These are phyloP conservation scores for Calocera viscosa DNA, from an alignment of 768 basidiomycete genomes.

Conservation along the genomic window DNA sequence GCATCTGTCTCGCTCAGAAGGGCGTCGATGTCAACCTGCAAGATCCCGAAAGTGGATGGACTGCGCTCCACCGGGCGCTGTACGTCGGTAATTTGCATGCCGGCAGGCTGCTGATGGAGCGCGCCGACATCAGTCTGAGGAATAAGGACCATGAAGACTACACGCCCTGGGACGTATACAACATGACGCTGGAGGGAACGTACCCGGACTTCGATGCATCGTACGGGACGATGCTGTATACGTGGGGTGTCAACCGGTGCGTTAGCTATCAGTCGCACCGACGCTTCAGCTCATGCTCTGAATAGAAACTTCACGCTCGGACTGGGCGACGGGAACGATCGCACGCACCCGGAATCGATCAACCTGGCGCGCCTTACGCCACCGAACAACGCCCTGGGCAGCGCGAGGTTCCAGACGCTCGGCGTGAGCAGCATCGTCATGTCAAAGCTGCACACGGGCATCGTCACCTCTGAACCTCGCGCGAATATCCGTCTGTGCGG, in stretches of 20 bases:
- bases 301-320: slow-evolving; percentile 79
- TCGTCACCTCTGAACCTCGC: slow-evolving; percentile 59
- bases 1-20: slow-evolving; percentile 62
- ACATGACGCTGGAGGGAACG: slow-evolving; percentile 70
- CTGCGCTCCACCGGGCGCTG: slow-evolving; percentile 74
- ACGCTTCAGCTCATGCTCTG: background rate
- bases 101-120: slow-evolving; percentile 59
- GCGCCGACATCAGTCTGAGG: slow-evolving; percentile 54
- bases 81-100: slow-evolving; percentile 65
- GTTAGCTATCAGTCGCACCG: background rate
- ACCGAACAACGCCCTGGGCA: slow-evolving; percentile 22
- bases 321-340: slow-evolving; percentile 64
- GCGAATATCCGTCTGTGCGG: slow-evolving; percentile 78
- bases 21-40: slow-evolving; percentile 62
- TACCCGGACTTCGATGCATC: slow-evolving; percentile 36
- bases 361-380: slow-evolving; percentile 28
- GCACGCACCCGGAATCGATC: slow-evolving; percentile 66
- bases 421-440: slow-evolving; percentile 57
- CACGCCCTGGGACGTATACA: slow-evolving; percentile 86
- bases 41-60: slow-evolving; percentile 84
- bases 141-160: slow-evolving; percentile 80
- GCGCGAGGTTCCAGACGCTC: slow-evolving; percentile 48
- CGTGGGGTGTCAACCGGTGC: slow-evolving; percentile 77
- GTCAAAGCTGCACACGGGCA: slow-evolving; percentile 77
- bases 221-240: slow-evolving; percentile 41